Evolutionary conservation across 495 filamentous ascomycete species (phyloP), one percentile per base, ranked within the genome.

Genomic region (Xylaria flabelliformis): DNA sequence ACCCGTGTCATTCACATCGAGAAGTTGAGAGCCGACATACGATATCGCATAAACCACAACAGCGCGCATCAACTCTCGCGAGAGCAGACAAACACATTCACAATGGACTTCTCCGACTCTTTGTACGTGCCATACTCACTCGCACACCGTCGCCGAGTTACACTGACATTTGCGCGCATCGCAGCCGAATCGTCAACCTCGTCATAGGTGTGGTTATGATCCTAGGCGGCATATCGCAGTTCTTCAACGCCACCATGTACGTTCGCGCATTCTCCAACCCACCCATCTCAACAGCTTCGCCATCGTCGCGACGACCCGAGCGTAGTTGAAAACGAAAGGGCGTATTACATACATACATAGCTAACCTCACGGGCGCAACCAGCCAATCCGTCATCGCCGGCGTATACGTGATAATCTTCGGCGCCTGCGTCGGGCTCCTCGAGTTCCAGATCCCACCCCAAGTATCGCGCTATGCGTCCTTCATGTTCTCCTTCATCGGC

Each of bases 361-460:
- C 77, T 74, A 56, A 69, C 65, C 5, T 32, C 12, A 29, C 39
- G 17, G 17, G 12, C 42, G 42, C 19, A 21, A 56, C 44, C 67
- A 92, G 90, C 68, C 87, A 90, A 73, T 86, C 86, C 68, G 82
- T 94, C 74, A 90, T 98, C 69, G 81, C 96, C 73, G 96, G 94
- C 34, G 84, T 86, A 69, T 99, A 98, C 81, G 89, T 97, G 69
- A 91, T 97, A 21, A 72, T 97, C 71, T 99, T 99, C 80, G 96
- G 97, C 78, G 86, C 94, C 69, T 90, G 83, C 21, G 90, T 88
- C 69, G 86, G 82, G 13, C 82, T 93, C 34, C 89, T 93, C 78
- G 96, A 99, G 83, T 96, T 97, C 83, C 95, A 97, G 82, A 94
- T 97, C 74, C 97, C 97, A 5, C 93, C 94, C 44, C 94, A 97